Base-by-base conservation (phyloP, 352 stramenopile species). In the Globisporangium camurandrum region DNA sequence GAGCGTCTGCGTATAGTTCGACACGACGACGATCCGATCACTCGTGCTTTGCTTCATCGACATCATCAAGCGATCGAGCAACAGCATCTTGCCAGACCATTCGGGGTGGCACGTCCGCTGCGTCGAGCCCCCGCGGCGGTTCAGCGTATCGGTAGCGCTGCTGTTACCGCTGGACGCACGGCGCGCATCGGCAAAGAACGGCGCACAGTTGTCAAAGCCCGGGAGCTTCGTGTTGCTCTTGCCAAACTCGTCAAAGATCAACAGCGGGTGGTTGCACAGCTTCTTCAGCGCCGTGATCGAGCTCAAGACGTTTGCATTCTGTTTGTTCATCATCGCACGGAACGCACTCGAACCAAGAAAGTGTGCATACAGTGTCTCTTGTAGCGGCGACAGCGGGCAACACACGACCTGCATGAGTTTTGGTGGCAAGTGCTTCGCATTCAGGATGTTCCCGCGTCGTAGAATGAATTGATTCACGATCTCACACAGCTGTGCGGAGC, bases 341-440 rank as follows among this genome's bases (percentile, higher is more conserved):
- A 96, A 97, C 19, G 93, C 92, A 57, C 97, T 99, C 11, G 82
- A 97, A 31, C 78, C 76, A 20, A 98, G 66, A 31, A 99, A 88
- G 67, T 98, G 91, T 52, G 92, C 79, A 64, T 99, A 99, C 46
- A 99, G 93, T 36, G 97, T 82, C 45, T 96, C 80, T 64, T 99
- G 97, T 44, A 98, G 75, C 28, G 92, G 76, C 8, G 95, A 98
- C 20, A 98, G 59, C 34, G 97, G 90, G 39, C 96, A 99, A 62
- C 95, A 99, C 27, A 99, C 88, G n/a, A 99, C 95, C 56, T 99
- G 96, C 53, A 98, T 98, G 14, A 99, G 70, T 62, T 99, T 99
- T 23, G 96, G 95, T 12, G 97, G 97, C 8, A 99, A 67, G 61
- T 99, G 96, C 61, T 99, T 93, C 7, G 95, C 96, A 65, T 99